Base-by-base conservation (phyloP, 345 rosid species). In the Ceriops decandra region DNA sequence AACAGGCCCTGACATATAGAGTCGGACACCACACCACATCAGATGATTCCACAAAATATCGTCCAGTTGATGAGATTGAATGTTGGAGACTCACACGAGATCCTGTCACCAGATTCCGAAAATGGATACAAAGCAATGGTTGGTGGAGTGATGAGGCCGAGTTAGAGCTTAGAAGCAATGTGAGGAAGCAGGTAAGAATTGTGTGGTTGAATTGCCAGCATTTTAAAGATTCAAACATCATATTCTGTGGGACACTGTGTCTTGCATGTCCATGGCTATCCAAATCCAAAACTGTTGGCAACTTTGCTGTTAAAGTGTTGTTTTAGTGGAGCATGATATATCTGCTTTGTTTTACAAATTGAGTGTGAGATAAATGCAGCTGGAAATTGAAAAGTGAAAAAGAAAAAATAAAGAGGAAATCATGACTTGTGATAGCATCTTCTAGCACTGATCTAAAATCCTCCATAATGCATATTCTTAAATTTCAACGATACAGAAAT, bases 11-110 rank as follows among this genome's bases (percentile, higher is more conserved):
- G 60, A 85, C 98, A 56, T 93, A 93, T 75, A 85, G 98, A 30
- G 92, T 78, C 0, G 96, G 97, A 51, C 97, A 89, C 81, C 97
- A 93, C 83, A 83, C 96, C 30, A 90, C 98, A 62, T 91, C 98
- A 57, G 97, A 93, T 83, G 97, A 93, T 76, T 93, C 98, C 57
- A 90, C 93, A 56, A 90, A 80, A 76, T 93, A 93, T 72, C 96
- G 97, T 30, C 75, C 92, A 51, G 78, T 79, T 0, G 78, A 80
- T 63, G 98, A 91, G 78, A 88, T 93, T 10, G 85, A 88, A 75
- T 80, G 76, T 83, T 89, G 98, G 97, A 80, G 76, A 74, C 68
- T 58, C 57, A 78, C 75, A 49, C 76, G 83, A 76, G 87, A 84
- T 69, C 98, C 98, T 0, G 66, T 93, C 21, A 72, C 76, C 57